phyloP scores from a whole-genome alignment of 306 rosid species.

The Sophora flavescens region DNA sequence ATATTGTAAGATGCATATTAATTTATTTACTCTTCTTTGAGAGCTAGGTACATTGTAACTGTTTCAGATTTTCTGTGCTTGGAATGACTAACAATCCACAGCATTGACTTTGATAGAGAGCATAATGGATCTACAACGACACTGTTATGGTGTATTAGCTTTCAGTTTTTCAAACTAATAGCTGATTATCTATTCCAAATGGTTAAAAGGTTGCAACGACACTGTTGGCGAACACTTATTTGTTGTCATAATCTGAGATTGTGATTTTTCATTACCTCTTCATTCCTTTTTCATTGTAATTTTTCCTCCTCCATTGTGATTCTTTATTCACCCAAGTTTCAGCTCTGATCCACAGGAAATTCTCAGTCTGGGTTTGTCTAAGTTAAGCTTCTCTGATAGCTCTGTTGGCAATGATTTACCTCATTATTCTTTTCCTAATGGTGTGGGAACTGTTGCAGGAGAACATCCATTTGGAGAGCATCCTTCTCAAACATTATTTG shows the following conservation, averaged over 20 bases:
- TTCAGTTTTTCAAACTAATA: too few species aligned
- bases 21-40: background rate
- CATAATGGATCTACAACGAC: slow-evolving; percentile 74
- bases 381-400: slow-evolving; percentile 67
- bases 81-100: slow-evolving; percentile 15
- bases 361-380: slow-evolving; percentile 63
- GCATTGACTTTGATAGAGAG: slow-evolving; percentile 61
- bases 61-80: slow-evolving; percentile 4
- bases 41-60: background rate
- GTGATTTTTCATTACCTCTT: slow-evolving; percentile 5
- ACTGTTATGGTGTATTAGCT: too few species aligned
- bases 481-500: slow-evolving; percentile 94
- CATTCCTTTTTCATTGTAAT: slow-evolving; percentile 17
- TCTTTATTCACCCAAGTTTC: background rate
- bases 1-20: background rate
- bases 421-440: slow-evolving; percentile 67
- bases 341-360: slow-evolving; percentile 61
- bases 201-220: too few species aligned
- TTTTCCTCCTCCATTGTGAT: slow-evolving; percentile 10
- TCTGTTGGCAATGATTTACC: slow-evolving; percentile 62
- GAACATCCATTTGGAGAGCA: slow-evolving; percentile 97
- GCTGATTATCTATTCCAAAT: too few species aligned
- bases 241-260: too few species aligned
- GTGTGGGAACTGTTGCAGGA: slow-evolving; percentile 83
- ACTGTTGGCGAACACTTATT: too few species aligned